These are phyloP conservation scores for Tolypocladium cylindrosporum DNA, from an alignment of 2,329 filamentous ascomycete genomes.

Conservation along the genomic window DNA sequence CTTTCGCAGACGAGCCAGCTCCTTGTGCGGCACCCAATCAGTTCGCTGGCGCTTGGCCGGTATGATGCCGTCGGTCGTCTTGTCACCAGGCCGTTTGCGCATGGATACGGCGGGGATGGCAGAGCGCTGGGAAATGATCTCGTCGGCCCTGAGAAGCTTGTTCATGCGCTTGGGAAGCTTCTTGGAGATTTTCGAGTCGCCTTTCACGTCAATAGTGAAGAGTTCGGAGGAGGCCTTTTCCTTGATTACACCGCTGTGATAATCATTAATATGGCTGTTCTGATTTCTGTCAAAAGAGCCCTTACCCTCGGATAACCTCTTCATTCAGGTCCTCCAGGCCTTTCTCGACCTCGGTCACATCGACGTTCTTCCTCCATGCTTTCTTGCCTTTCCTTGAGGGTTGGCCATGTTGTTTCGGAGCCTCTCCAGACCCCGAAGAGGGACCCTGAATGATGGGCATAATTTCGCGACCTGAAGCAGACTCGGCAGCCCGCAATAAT, in stretches of 20 bases:
- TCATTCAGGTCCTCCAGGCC: conserved; percentile 79
- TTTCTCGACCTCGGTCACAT: conserved; percentile 74
- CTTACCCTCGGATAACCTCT: conserved; percentile 81
- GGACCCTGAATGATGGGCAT: conserved; percentile 46
- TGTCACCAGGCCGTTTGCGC: conserved; percentile 64
- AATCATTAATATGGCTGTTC: conserved; percentile 7
- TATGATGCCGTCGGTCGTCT: conserved; percentile 63
- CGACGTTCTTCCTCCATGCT: conserved; percentile 97
- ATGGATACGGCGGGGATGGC: conserved; percentile 68
- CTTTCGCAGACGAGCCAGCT: conserved; percentile 66
- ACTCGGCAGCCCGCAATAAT: neutral
- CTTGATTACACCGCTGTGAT: conserved; percentile 64
- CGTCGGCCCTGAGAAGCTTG: conserved; percentile 79
- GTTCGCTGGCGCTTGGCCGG: conserved; percentile 66
- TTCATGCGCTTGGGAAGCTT: conserved; percentile 55
- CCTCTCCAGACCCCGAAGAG: conserved; percentile 37
- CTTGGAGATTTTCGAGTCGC: conserved; percentile 55
- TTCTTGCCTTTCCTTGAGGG: conserved; percentile 95
- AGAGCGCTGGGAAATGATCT: conserved; percentile 81
- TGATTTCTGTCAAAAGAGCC: neutral
- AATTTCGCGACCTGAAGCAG: conserved; percentile 2
- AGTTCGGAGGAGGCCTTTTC: conserved; percentile 78
- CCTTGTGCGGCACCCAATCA: conserved; percentile 75
- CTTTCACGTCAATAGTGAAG: conserved; percentile 71
- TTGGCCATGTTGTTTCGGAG: conserved; percentile 76